Percentiles rank a stretch among this genome's conserved stretches.
Conservation (phyloP, 345 rosid genomes). For the Eutrema japonicum region DNA sequence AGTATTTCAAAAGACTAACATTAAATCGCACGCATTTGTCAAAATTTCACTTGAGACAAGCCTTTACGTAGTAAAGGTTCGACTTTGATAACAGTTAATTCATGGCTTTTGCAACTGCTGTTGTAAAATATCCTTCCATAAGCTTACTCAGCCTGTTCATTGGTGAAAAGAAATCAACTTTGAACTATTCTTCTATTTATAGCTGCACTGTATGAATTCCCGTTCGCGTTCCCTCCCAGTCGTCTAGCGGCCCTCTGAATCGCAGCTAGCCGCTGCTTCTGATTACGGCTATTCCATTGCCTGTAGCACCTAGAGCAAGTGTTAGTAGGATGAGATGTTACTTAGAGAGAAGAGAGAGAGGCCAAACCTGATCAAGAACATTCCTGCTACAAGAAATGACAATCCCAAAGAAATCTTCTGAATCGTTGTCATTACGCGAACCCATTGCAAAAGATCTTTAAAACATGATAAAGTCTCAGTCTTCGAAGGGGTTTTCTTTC, state of each 20-base stretch:
- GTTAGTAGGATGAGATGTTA: background rate
- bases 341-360: background rate
- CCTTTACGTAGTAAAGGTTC: background rate
- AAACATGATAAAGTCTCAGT: conserved; percentile 45
- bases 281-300: conserved; percentile 31
- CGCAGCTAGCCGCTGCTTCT: conserved; percentile 47
- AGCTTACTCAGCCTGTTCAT: conserved; percentile 30
- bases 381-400: conserved; percentile 75
- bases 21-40: conserved; percentile 6
- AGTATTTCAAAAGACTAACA: background rate
- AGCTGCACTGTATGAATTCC: conserved; percentile 43
- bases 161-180: conserved; percentile 27
- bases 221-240: conserved; percentile 58
- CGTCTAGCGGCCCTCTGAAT: conserved; percentile 59
- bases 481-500: conserved; percentile 30
- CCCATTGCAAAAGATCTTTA: conserved; percentile 47
- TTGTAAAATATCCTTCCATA: conserved; percentile 4
- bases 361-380: conserved; percentile 62
- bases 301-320: conserved; percentile 8
- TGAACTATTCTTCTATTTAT: conserved; percentile 39
- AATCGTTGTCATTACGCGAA: conserved; percentile 44
- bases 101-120: conserved; percentile 30
- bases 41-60: conserved; percentile 31
- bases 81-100: background rate
- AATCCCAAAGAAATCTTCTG: conserved; percentile 74